A percentile compares a stretch with the other conserved stretches of the same genome.
Evolutionary conservation across 1,284 basidiomycete species (phyloP).

Genomic region (Paramarasmius palmivorus): DNA sequence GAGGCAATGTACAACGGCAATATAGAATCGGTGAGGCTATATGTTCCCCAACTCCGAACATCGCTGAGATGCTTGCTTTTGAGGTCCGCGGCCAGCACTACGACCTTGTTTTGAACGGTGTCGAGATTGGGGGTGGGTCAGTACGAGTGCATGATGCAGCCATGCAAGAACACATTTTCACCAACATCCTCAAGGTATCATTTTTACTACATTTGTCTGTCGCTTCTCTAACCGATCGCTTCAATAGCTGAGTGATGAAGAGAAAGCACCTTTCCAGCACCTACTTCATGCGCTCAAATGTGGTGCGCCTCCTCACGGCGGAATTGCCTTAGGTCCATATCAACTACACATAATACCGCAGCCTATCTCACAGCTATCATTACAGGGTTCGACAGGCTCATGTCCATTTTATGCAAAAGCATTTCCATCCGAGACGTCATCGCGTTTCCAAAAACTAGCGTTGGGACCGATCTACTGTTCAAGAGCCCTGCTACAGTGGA

Average conservation of each 20-base stretch:
- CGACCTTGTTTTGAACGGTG: slow-evolving; percentile 93
- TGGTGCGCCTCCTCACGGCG: slow-evolving; percentile 95
- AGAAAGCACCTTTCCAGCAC: slow-evolving; percentile 79
- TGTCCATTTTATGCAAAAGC: slow-evolving; percentile 86
- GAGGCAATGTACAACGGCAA: slow-evolving; percentile 69
- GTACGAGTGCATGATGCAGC: slow-evolving; percentile 88
- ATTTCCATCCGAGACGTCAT: slow-evolving; percentile 92
- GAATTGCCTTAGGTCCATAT: slow-evolving; percentile 81
- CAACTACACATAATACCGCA: slow-evolving; percentile 5
- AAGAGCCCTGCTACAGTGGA: slow-evolving; percentile 74
- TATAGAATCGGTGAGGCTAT: slow-evolving; percentile 55
- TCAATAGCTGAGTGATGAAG: slow-evolving; percentile 66
- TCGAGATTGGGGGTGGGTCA: slow-evolving; percentile 92
- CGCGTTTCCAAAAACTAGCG: slow-evolving; percentile 90
- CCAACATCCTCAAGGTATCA: slow-evolving; percentile 74
- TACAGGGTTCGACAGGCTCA: slow-evolving; percentile 87
- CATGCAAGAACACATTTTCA: slow-evolving; percentile 86
- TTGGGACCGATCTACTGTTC: slow-evolving; percentile 87
- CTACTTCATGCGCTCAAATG: slow-evolving; percentile 83
- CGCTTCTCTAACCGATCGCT: slow-evolving; percentile 11
- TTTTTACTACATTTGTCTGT: slow-evolving; percentile 4
- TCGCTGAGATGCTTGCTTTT: slow-evolving; percentile 9
- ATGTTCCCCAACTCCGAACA: not conserved
- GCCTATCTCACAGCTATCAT: not conserved
- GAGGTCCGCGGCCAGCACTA: slow-evolving; percentile 95